Conservation (phyloP, 2,329 filamentous ascomycete species). For the Hawksworthiomyces lignivorus region DNA sequence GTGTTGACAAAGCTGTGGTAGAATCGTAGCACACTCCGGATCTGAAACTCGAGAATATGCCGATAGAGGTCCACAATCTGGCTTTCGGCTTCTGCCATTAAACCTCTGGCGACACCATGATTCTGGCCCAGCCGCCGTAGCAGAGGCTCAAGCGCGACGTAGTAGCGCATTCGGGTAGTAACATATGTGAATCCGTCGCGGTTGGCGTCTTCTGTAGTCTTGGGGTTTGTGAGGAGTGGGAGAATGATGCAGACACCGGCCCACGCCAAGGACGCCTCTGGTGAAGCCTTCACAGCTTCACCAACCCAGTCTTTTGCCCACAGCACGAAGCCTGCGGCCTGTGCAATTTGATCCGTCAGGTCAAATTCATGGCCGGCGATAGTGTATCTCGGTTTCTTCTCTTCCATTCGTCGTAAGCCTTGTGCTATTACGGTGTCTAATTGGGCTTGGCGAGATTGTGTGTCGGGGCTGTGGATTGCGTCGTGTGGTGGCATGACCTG, state of each 20-base stretch:
- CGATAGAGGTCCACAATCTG: constrained; percentile 23
- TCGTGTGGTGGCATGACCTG: too few species aligned
- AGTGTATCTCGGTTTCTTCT: constrained; percentile 15
- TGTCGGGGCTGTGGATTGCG: too few species aligned
- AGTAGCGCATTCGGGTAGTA: constrained; percentile 25
- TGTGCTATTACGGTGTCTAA: constrained; percentile 14
- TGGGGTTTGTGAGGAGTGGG: constrained; percentile 26
- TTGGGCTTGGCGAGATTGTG: background rate
- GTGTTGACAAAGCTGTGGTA: constrained; percentile 14
- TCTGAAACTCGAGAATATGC: constrained; percentile 27
- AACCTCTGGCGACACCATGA: background rate
- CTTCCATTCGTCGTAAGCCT: constrained; percentile 13
- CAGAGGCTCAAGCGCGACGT: constrained; percentile 22
- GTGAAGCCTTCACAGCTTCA: constrained; percentile 22
- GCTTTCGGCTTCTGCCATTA: constrained; percentile 13
- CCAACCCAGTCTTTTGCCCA: constrained; percentile 19
- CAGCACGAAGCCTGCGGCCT: constrained; percentile 15
- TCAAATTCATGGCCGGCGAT: constrained; percentile 16
- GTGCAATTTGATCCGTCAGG: constrained; percentile 17
- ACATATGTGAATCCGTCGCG: constrained; percentile 26
- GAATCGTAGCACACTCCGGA: constrained; percentile 26
- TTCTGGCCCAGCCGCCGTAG: constrained; percentile 13
- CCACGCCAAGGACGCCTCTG: constrained; percentile 25
- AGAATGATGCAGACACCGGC: constrained; percentile 29
- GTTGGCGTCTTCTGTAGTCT: constrained; percentile 22